phyloP scores from a whole-genome alignment of 2,329 filamentous ascomycete genomes.

The Exserohilum turcica region DNA sequence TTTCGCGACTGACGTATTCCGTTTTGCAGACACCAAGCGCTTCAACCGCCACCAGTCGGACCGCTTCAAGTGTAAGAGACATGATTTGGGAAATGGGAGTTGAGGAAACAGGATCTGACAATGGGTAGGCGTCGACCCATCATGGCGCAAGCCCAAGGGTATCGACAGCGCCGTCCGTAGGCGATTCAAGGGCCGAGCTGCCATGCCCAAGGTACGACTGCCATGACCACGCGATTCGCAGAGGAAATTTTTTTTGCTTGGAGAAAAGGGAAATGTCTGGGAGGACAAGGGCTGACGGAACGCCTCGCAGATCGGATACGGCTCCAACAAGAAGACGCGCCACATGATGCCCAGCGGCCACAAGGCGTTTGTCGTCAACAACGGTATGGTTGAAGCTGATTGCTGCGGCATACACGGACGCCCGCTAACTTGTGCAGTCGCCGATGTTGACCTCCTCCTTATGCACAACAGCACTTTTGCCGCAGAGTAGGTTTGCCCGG shows the following conservation, averaged over 20 bases:
- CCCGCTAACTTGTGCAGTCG: conserved; percentile 52
- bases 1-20: conserved; percentile 41
- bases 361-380: conserved; percentile 99
- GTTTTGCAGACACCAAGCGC: conserved; percentile 80
- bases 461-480: conserved; percentile 99
- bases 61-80: conserved; percentile 76
- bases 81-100: conserved; percentile 11
- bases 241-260: not conserved
- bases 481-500: conserved; percentile 75
- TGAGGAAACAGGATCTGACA: conserved; percentile 33
- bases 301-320: conserved; percentile 83
- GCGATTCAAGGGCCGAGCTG: conserved; percentile 93
- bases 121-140: conserved; percentile 66
- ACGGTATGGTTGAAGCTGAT: conserved; percentile 54
- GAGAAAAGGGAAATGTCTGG: not conserved
- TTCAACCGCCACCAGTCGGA: conserved; percentile 99
- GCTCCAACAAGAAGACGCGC: conserved; percentile 99
- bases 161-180: conserved; percentile 98
- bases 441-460: conserved; percentile 94
- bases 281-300: conserved; percentile 36
- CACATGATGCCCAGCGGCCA: conserved; percentile 99
- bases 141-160: conserved; percentile 99
- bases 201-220: conserved; percentile 91
- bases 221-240: conserved; percentile 10
- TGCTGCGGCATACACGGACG: not conserved